phyloP scores from a whole-genome alignment of 345 rosid species.

The Angophora floribunda region DNA sequence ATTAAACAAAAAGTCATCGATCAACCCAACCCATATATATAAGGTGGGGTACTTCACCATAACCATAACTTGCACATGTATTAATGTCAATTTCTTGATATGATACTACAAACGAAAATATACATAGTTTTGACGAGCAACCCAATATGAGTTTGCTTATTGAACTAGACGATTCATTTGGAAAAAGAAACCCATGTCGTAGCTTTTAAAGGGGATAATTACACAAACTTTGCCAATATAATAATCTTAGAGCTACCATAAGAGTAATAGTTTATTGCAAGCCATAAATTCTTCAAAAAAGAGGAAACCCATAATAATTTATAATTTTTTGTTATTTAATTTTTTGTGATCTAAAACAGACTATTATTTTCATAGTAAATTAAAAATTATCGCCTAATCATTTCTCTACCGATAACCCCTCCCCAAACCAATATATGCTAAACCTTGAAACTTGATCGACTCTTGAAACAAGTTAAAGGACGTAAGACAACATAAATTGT shows the following conservation, averaged over 20 bases:
- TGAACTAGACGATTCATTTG: background rate
- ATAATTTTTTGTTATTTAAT: no score
- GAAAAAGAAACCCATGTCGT: background rate
- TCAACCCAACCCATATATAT: background rate
- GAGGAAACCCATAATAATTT: no score
- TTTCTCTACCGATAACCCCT: background rate
- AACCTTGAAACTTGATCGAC: background rate
- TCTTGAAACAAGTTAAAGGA: background rate
- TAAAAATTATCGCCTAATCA: no score
- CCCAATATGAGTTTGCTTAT: background rate
- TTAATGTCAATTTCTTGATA: background rate
- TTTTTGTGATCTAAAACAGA: no score
- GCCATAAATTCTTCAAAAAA: no score
- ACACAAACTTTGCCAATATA: background rate
- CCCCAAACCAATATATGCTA: background rate
- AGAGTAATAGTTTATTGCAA: no score
- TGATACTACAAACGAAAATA: background rate
- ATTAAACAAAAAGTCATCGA: background rate
- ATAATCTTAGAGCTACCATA: no score
- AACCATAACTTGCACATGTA: background rate
- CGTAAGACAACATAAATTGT: background rate
- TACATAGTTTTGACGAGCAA: background rate
- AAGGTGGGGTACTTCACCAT: background rate
- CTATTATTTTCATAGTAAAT: no score
- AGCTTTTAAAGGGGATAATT: background rate